Percentiles rank a stretch among this genome's conserved stretches.
These are phyloP conservation scores for Yamadazyma dushanensis DNA, from an alignment of 1,139 yeast genomes.

Conservation along the genomic window DNA sequence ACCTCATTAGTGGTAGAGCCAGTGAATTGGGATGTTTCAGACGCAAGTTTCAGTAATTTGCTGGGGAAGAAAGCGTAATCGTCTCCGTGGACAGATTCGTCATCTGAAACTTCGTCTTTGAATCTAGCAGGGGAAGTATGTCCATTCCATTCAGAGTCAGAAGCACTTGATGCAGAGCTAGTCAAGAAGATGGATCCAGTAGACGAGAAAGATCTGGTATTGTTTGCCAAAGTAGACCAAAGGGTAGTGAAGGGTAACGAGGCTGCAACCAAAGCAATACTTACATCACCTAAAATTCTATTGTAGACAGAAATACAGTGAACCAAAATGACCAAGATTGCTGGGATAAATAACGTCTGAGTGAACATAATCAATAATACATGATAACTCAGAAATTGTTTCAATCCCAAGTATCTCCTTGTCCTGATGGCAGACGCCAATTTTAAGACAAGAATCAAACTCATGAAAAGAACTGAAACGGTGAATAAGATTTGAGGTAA, in stretches of 20 bases:
- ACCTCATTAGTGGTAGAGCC: slow-evolving; percentile 6
- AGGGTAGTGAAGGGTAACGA: slow-evolving; percentile 81
- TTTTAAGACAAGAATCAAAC: slow-evolving; percentile 59
- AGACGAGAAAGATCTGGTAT: slow-evolving; percentile 17
- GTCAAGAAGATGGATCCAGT: slow-evolving; percentile 12
- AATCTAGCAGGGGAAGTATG: neutral
- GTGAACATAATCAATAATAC: slow-evolving; percentile 74
- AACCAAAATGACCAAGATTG: slow-evolving; percentile 59
- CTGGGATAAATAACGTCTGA: slow-evolving; percentile 83
- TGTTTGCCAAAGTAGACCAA: slow-evolving; percentile 77
- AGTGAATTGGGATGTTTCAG: slow-evolving; percentile 2
- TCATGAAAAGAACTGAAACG: slow-evolving; percentile 62
- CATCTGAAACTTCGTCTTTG: slow-evolving; percentile 7
- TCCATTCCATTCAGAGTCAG: slow-evolving; percentile 4
- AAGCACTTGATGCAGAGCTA: slow-evolving; percentile 11
- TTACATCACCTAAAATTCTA: slow-evolving; percentile 23
- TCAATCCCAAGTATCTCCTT: slow-evolving; percentile 73
- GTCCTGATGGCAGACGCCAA: slow-evolving; percentile 66
- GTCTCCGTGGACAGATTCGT: slow-evolving; percentile 15
- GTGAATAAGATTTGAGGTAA: slow-evolving; percentile 66
- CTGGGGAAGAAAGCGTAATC: slow-evolving; percentile 21
- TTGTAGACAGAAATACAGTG: slow-evolving; percentile 25
- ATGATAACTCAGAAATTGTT: slow-evolving; percentile 80
- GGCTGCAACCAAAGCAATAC: slow-evolving; percentile 44
- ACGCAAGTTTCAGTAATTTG: slow-evolving; percentile 16